These are phyloP conservation scores for Allantophomopsis cytisporea DNA, from an alignment of 2,329 filamentous ascomycete genomes.

Conservation along the genomic window DNA sequence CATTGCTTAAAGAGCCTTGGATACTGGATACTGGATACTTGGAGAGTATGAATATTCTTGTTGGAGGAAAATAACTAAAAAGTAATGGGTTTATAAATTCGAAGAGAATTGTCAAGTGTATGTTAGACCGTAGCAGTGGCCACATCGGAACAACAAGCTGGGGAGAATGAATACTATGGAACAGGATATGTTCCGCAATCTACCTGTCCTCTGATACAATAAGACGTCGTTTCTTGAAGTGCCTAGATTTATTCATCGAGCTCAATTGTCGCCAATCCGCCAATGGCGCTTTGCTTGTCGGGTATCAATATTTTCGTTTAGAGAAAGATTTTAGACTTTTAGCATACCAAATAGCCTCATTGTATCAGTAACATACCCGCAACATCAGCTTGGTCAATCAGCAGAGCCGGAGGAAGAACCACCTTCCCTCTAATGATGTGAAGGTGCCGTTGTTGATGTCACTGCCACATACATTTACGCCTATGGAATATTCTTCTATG, in stretches of 20 bases:
- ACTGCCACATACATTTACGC: conserved; percentile 13
- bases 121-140: too few relatives aligned
- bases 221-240: conserved; percentile 5
- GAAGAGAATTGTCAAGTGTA: too few relatives aligned
- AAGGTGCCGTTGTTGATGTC: conserved; percentile 9
- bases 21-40: too few relatives aligned
- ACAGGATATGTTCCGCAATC: conserved; percentile 3
- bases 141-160: too few relatives aligned
- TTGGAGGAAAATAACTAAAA: too few relatives aligned
- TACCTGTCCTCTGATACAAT: conserved; percentile 4
- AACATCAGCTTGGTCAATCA: conserved; percentile 12
- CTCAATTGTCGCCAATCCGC: conserved; percentile 4
- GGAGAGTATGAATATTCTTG: too few relatives aligned
- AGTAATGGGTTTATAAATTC: too few relatives aligned
- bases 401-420: conserved; percentile 11
- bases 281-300: conserved; percentile 6
- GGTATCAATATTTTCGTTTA: too few relatives aligned
- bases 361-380: conserved; percentile 13
- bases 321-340: too few relatives aligned
- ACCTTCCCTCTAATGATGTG: conserved; percentile 7
- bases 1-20: too few relatives aligned
- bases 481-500: conserved; percentile 15
- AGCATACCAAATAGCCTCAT: conserved; percentile 6
- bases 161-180: too few relatives aligned
- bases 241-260: conserved; percentile 7